Conservation (phyloP, 2,329 filamentous ascomycete species). For the Sclerotinia minor region DNA sequence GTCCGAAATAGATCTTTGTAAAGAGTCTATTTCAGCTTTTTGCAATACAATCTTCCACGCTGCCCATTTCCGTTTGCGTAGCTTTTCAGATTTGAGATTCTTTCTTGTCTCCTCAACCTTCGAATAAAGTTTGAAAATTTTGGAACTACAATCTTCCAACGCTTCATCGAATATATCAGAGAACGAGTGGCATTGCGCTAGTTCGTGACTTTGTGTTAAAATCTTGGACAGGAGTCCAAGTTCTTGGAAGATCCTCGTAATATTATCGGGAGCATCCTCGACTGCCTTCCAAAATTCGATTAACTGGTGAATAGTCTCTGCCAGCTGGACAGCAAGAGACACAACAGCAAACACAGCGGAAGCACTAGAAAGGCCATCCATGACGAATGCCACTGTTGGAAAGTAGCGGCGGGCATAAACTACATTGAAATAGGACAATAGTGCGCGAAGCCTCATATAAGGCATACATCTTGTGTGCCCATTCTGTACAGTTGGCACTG, state of each 20-base stretch:
- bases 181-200: neutral
- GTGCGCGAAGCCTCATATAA: slow-evolving; percentile 11
- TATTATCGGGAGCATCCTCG: slow-evolving; percentile 10
- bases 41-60: slow-evolving; percentile 4
- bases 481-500: neutral
- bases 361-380: slow-evolving; percentile 8
- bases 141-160: neutral
- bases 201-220: neutral
- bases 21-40: neutral
- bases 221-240: slow-evolving; percentile 16
- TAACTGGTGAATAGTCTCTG: slow-evolving; percentile 6
- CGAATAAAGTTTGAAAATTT: neutral
- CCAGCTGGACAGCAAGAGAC: slow-evolving; percentile 8
- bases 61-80: slow-evolving; percentile 2
- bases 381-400: neutral
- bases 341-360: slow-evolving; percentile 1
- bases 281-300: slow-evolving; percentile 18
- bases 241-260: slow-evolving; percentile 5
- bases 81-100: neutral
- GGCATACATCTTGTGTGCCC: neutral
- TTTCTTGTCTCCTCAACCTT: neutral
- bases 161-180: slow-evolving; percentile 5
- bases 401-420: neutral
- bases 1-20: slow-evolving; percentile 4
- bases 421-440: neutral